Percentiles rank a stretch among this genome's conserved stretches.
Evolutionary conservation across 192 early-diverging fungal genomes (phyloP).

Genomic region (Irineochytrium annulatum): DNA sequence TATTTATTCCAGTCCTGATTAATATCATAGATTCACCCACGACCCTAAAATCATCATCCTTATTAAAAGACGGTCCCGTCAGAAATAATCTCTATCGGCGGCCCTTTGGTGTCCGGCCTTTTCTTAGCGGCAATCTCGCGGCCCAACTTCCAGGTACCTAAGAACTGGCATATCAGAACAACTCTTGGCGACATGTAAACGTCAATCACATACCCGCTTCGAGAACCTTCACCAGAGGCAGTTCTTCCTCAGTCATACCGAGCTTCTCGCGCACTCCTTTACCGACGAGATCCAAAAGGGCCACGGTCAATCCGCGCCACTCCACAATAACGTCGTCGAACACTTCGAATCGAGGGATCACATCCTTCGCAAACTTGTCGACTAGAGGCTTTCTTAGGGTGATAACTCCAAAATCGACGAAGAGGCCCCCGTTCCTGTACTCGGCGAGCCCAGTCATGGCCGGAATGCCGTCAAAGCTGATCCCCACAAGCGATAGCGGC

Average conservation of each 20-base stretch:
- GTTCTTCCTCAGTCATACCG: constrained; percentile 41
- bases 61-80: constrained; percentile 85
- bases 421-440: constrained; percentile 66
- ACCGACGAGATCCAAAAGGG: constrained; percentile 71
- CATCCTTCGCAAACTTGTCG: constrained; percentile 24
- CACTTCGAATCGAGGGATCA: constrained; percentile 68
- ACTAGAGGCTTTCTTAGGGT: constrained; percentile 33
- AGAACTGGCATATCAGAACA: not conserved
- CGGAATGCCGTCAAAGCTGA: constrained; percentile 53
- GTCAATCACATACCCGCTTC: constrained; percentile 59
- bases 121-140: constrained; percentile 78
- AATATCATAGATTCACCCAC: too few species aligned
- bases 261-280: constrained; percentile 56
- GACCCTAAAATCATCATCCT: too few species aligned
- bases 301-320: constrained; percentile 90
- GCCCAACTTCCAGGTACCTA: constrained; percentile 90
- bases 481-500: constrained; percentile 50
- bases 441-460: constrained; percentile 72
- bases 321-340: constrained; percentile 83
- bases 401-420: constrained; percentile 82
- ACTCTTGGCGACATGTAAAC: too few species aligned
- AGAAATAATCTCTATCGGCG: constrained; percentile 84
- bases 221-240: constrained; percentile 80
- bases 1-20: too few species aligned
- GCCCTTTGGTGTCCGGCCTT: constrained; percentile 76